A percentile compares a stretch with the other conserved stretches of the same genome.
These are phyloP conservation scores for Scedosporium boydii DNA, from an alignment of 2,329 filamentous ascomycete genomes.

Conservation along the genomic window DNA sequence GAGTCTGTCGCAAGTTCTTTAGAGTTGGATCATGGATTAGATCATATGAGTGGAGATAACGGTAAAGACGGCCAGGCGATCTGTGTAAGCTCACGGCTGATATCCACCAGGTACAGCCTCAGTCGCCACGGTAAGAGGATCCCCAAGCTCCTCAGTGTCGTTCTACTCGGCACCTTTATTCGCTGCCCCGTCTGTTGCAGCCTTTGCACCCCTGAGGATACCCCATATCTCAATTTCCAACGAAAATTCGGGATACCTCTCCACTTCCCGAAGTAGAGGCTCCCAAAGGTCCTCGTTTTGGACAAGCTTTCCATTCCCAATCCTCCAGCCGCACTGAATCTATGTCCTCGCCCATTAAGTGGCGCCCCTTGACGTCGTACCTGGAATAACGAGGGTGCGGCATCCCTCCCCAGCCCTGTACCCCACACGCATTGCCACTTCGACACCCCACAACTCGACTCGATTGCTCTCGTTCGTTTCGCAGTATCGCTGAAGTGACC, in stretches of 20 bases:
- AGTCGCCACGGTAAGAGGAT: neutral
- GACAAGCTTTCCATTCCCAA: constrained; percentile 20
- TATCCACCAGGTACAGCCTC: too few species aligned
- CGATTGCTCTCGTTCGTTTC: constrained; percentile 37
- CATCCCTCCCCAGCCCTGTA: constrained; percentile 32
- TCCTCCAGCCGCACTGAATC: constrained; percentile 35
- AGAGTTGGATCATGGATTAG: too few species aligned
- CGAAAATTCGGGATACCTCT: constrained; percentile 17
- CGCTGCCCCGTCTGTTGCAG: neutral
- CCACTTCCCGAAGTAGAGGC: constrained; percentile 30
- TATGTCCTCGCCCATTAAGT: constrained; percentile 33
- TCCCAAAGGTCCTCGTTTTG: constrained; percentile 46
- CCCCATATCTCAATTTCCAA: constrained; percentile 19
- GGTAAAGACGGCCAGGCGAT: too few species aligned
- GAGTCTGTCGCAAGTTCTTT: too few species aligned
- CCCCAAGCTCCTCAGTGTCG: neutral
- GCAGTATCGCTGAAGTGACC: constrained; percentile 29
- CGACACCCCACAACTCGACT: constrained; percentile 44
- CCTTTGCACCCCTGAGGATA: neutral
- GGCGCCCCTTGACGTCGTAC: constrained; percentile 37
- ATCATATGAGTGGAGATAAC: too few species aligned
- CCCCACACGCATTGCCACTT: constrained; percentile 35
- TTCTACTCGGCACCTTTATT: neutral
- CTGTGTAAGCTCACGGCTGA: too few species aligned
- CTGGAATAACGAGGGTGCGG: constrained; percentile 36